These are phyloP conservation scores for Candida methanosorbosa DNA, from an alignment of 805 yeast genomes.

Conservation along the genomic window DNA sequence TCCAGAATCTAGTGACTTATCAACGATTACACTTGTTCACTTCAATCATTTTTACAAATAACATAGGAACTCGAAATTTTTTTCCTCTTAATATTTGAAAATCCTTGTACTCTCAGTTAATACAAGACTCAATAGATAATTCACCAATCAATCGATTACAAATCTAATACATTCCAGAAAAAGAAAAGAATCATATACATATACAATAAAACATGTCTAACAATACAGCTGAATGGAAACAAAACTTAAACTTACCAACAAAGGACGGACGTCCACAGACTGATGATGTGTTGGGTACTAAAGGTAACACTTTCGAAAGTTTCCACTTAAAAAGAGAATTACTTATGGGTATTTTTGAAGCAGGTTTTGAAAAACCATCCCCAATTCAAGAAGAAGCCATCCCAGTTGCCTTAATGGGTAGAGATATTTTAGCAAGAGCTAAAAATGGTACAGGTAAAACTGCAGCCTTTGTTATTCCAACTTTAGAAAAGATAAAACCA, in stretches of 20 bases:
- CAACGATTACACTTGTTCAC: too few species aligned
- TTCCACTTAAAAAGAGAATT: conserved; percentile 86
- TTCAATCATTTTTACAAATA: too few species aligned
- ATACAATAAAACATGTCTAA: conserved; percentile 15
- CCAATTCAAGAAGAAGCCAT: conserved; percentile 97
- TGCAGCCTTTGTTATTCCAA: conserved; percentile 93
- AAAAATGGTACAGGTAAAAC: conserved; percentile 99
- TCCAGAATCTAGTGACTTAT: too few species aligned
- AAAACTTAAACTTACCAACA: conserved; percentile 61
- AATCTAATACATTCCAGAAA: too few species aligned
- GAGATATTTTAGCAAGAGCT: conserved; percentile 95
- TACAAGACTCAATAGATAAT: too few species aligned
- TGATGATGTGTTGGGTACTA: conserved; percentile 87
- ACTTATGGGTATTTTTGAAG: conserved; percentile 97
- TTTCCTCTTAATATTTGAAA: too few species aligned
- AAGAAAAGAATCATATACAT: too few species aligned
- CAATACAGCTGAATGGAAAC: conserved; percentile 54
- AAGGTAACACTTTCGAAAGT: conserved; percentile 88
- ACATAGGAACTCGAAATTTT: too few species aligned
- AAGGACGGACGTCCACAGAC: conserved; percentile 95
- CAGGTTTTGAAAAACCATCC: conserved; percentile 96
- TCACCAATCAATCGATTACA: too few species aligned
- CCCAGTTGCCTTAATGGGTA: conserved; percentile 90
- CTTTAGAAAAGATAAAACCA: conserved; percentile 83
- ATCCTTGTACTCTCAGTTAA: too few species aligned